Conservation (phyloP, 352 stramenopile species). For the Phytophthora aleatoria region DNA sequence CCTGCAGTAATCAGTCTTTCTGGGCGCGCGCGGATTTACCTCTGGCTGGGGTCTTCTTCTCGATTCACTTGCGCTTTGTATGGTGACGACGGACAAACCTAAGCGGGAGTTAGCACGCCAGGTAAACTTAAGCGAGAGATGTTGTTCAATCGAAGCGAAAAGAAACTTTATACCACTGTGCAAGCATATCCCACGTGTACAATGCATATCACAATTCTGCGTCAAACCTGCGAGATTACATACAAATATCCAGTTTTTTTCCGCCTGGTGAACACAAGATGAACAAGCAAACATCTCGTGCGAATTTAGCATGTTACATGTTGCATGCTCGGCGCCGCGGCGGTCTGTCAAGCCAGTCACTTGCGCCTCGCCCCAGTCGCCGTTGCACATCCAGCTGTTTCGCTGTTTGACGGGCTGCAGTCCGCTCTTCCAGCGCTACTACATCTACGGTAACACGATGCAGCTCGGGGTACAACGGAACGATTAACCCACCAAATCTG, state of each 20-base stretch:
- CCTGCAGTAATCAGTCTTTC: conserved; percentile 34
- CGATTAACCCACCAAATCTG: conserved; percentile 17
- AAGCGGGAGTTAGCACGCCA: conserved; percentile 24
- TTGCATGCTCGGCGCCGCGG: background rate
- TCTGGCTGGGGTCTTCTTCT: conserved; percentile 31
- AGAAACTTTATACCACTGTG: conserved; percentile 12
- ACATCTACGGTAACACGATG: conserved; percentile 15
- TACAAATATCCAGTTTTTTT: conserved; percentile 31
- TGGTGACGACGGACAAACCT: conserved; percentile 16
- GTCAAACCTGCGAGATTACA: conserved; percentile 12
- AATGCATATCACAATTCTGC: background rate
- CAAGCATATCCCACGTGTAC: background rate
- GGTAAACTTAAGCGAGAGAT: conserved; percentile 20
- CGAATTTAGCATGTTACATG: background rate
- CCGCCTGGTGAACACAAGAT: background rate
- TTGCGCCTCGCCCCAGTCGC: conserved; percentile 3
- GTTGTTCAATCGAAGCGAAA: conserved; percentile 31
- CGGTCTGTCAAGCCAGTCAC: conserved; percentile 17
- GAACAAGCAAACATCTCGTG: background rate
- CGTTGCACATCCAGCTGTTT: conserved; percentile 24
- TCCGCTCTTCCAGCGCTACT: conserved; percentile 18
- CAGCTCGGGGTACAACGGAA: background rate
- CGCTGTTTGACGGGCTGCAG: conserved; percentile 20
- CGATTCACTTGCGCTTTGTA: conserved; percentile 31
- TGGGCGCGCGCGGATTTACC: conserved; percentile 29